A percentile compares a stretch with the other conserved stretches of the same genome.
phyloP scores from a whole-genome alignment of 2,329 filamentous ascomycete genomes.

The Clarireedia hainanense region DNA sequence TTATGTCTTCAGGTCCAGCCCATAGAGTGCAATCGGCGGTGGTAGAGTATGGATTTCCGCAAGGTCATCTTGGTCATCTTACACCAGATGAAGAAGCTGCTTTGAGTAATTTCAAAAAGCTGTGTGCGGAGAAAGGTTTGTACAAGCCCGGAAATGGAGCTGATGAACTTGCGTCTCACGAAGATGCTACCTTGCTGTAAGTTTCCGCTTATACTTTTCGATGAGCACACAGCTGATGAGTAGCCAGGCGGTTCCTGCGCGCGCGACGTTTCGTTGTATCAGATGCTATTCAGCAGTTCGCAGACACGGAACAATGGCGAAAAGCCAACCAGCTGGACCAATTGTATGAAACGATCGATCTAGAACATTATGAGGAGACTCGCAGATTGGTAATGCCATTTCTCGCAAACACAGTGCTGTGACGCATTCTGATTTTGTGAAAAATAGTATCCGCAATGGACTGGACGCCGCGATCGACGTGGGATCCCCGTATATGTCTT shows the following conservation, averaged over 20 bases:
- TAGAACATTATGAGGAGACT: conserved; percentile 75
- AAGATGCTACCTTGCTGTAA: conserved; percentile 66
- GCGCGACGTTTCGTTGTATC: conserved; percentile 72
- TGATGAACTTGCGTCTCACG: conserved; percentile 47
- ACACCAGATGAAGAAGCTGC: conserved; percentile 58
- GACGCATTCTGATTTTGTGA: conserved; percentile 9
- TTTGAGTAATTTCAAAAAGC: conserved; percentile 62
- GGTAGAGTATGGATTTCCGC: conserved; percentile 50
- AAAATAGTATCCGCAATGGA: conserved; percentile 84
- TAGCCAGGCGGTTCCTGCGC: conserved; percentile 68
- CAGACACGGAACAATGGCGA: conserved; percentile 83
- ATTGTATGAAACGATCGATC: conserved; percentile 79
- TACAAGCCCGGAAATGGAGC: conserved; percentile 41
- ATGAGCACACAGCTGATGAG: neutral
- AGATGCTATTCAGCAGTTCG: conserved; percentile 77
- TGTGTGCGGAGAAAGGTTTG: conserved; percentile 56
- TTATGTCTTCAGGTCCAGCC: conserved; percentile 24
- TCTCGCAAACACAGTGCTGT: neutral
- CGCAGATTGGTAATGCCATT: conserved; percentile 55
- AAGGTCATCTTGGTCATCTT: conserved; percentile 76
- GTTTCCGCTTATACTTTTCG: conserved; percentile 25
- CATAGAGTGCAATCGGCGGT: conserved; percentile 29
- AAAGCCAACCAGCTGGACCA: conserved; percentile 68
- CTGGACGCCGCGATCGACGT: conserved; percentile 78
- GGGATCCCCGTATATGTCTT: conserved; percentile 91